These are phyloP conservation scores for Aspergillus fumigatus DNA, from an alignment of 2,329 filamentous ascomycete species.

Conservation along the genomic window DNA sequence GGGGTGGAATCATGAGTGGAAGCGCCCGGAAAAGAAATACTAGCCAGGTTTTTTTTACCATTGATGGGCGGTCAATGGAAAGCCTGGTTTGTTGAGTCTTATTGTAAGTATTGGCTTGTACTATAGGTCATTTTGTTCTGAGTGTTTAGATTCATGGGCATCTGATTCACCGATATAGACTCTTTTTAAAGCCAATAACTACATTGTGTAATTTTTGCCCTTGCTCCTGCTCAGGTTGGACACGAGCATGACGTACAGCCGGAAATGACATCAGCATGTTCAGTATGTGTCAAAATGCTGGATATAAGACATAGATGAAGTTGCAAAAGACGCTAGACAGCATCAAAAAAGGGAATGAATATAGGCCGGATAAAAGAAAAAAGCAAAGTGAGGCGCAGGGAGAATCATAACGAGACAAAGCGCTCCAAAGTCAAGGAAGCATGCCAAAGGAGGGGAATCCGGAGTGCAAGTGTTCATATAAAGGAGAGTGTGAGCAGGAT, in stretches of 20 bases:
- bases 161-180: background rate
- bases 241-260: background rate
- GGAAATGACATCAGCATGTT: background rate
- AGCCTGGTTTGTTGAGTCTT: background rate
- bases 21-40: slow-evolving; percentile 45
- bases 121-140: background rate
- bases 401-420: slow-evolving; percentile 5
- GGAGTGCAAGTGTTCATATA: slow-evolving; percentile 21
- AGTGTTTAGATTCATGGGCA: background rate
- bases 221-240: background rate
- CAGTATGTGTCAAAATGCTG: background rate
- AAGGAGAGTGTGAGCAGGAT: slow-evolving; percentile 15
- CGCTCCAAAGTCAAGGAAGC: slow-evolving; percentile 2
- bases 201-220: background rate
- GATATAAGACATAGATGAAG: slow-evolving; percentile 13
- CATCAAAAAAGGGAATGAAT: slow-evolving; percentile 4
- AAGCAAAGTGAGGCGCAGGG: slow-evolving; percentile 7
- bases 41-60: background rate
- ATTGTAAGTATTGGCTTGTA: background rate
- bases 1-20: slow-evolving; percentile 95
- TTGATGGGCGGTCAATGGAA: background rate
- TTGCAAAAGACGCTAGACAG: background rate
- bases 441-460: slow-evolving; percentile 25
- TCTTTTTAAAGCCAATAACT: background rate
- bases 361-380: slow-evolving; percentile 5